Evolutionary conservation across 257 asterid genomes (phyloP), one percentile per base, ranked within the genome.

Genomic region (Nicotiana undulata): DNA sequence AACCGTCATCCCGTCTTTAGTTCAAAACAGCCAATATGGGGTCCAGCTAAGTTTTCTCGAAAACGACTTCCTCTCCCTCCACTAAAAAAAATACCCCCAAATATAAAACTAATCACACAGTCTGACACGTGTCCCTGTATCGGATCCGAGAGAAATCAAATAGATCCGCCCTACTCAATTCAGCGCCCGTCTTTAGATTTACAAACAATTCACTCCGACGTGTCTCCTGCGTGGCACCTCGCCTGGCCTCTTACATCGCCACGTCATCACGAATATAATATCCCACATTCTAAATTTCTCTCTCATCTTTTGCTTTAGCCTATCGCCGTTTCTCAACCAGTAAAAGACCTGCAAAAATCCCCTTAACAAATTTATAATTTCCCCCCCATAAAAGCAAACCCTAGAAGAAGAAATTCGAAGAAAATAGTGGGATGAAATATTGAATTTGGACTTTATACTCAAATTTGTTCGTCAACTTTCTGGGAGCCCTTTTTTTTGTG

Each of bases 161-260:
- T 18, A 83, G 88, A 88, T 84, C 86, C 88, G 80, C 66, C 80
- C 18, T n/a, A 66, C 76, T 40, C 80, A 63, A 80, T 78, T 76
- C 56, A 81, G 86, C 51, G 79, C 83, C 84, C 81, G 77, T 80
- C 53, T 88, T 86, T 88, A 61, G 91, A 88, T 88, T 82, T 81
- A 65, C 81, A 83, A 15, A 22, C 0, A 8, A 59, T 3, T 0
- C 1, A n/a, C 2, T 53, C 75, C 63, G 6, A 85, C 80, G 85
- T 79, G 83, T 46, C 26, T 29, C 76, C 79, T 9, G 65, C 77
- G 67, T 85, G 83, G 79, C 72, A 1, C 0, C 7, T 12, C 22
- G 10, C 10, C n/a, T 56, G 72, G 32, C 78, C 40, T 77, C 91
- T 88, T 78, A 63, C 83, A 83, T 81, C 34, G 85, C 83, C 91